Evolutionary conservation across 306 rosid genomes (phyloP).

Genomic region (Glycine latifolia): DNA sequence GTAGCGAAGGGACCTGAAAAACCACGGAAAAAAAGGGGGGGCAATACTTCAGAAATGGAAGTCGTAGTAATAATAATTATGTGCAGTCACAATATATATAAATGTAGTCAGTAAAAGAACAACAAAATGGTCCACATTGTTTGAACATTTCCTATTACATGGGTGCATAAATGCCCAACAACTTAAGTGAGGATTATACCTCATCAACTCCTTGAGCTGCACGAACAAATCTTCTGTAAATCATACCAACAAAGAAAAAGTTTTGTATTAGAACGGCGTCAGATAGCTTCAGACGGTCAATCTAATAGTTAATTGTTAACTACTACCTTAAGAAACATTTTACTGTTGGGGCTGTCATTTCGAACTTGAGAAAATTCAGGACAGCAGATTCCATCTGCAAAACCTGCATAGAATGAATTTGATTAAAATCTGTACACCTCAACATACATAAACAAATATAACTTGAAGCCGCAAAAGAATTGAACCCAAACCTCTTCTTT

Average conservation of each 20-base stretch:
- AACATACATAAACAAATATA: conserved; percentile 28
- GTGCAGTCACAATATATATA: conserved; percentile 6
- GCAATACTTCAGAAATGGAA: not conserved
- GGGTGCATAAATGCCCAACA: conserved; percentile 1
- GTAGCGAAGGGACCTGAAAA: conserved; percentile 67
- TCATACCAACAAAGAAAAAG: conserved; percentile 22
- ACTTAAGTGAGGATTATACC: conserved; percentile 49
- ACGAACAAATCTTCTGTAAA: conserved; percentile 83
- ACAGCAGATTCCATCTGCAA: conserved; percentile 92
- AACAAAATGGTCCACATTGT: not conserved
- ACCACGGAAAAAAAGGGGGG: not conserved
- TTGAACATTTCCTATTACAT: conserved; percentile 17
- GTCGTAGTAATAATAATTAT: not conserved
- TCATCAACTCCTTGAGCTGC: conserved; percentile 87
- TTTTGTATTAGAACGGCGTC: conserved; percentile 26
- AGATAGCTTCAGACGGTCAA: not conserved
- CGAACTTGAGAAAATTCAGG: conserved; percentile 89
- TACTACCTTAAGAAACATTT: conserved; percentile 85
- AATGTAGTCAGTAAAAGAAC: not conserved
- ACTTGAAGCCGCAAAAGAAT: conserved; percentile 5
- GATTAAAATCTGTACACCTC: conserved; percentile 29
- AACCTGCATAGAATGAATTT: conserved; percentile 63
- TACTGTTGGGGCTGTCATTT: conserved; percentile 95
- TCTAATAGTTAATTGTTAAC: not conserved
- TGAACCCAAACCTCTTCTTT: conserved; percentile 80